These are phyloP conservation scores for Paraphaeosphaeria minitans DNA, from an alignment of 2,329 filamentous ascomycete species.

Conservation along the genomic window DNA sequence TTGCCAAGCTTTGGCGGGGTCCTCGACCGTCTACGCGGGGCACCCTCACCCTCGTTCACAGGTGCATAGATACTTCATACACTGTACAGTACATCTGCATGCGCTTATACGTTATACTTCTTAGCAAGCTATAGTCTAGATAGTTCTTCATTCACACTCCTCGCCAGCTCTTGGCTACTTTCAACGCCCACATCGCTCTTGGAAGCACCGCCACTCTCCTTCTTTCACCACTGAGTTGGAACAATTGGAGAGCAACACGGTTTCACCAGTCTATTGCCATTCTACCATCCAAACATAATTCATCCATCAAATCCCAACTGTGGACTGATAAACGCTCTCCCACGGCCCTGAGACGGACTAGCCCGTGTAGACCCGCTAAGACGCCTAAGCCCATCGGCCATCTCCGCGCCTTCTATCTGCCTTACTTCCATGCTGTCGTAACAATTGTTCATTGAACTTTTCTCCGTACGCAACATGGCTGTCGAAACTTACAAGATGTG, in stretches of 20 bases:
- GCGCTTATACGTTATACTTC: too few relatives aligned
- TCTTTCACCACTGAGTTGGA: too few relatives aligned
- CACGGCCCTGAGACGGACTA: neutral
- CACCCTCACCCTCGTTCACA: neutral
- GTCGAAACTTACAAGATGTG: conserved; percentile 43
- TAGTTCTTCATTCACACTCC: too few relatives aligned
- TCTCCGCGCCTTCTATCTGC: neutral
- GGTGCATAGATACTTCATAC: too few relatives aligned
- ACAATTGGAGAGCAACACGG: too few relatives aligned
- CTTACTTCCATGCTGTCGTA: conserved; percentile 1
- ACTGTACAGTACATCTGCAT: neutral
- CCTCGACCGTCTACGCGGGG: neutral
- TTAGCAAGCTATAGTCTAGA: too few relatives aligned
- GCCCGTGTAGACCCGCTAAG: neutral
- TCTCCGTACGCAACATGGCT: conserved; percentile 1
- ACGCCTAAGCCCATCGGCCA: neutral
- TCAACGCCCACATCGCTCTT: too few relatives aligned
- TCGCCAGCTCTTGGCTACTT: too few relatives aligned
- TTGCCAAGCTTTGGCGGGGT: conserved; percentile 4
- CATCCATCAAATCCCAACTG: too few relatives aligned
- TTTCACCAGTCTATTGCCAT: too few relatives aligned
- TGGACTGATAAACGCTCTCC: neutral
- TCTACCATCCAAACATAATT: too few relatives aligned
- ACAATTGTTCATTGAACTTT: neutral
- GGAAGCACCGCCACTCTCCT: too few relatives aligned